Evolutionary conservation across 345 rosid genomes (phyloP).

Genomic region (Carallia pectinifolia): DNA sequence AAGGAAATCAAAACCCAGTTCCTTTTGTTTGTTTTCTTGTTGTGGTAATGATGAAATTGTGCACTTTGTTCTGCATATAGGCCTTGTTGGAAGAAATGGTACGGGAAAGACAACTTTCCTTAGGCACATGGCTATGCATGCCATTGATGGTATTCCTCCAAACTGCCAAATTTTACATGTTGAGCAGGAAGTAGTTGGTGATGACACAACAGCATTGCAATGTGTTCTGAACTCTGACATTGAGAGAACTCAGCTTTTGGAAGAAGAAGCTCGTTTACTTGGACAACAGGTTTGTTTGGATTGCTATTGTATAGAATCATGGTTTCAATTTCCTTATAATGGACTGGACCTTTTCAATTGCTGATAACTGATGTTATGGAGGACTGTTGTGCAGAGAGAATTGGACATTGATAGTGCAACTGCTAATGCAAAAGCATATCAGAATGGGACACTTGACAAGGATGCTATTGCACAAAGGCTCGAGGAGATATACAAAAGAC

Average conservation of each 20-base stretch:
- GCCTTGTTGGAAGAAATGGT: conserved; percentile 97
- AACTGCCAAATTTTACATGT: conserved; percentile 98
- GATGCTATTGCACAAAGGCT: conserved; percentile 69
- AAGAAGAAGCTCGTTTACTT: conserved; percentile 71
- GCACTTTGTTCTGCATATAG: conserved; percentile 36
- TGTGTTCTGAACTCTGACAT: conserved; percentile 90
- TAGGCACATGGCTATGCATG: conserved; percentile 97
- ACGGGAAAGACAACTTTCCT: conserved; percentile 98
- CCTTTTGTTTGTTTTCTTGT: not conserved
- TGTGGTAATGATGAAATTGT: not conserved
- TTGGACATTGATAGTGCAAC: conserved; percentile 51
- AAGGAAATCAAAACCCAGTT: not conserved
- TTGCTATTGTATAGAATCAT: conserved; percentile 5
- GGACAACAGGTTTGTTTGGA: conserved; percentile 58
- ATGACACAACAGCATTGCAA: conserved; percentile 81
- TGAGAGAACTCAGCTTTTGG: conserved; percentile 80
- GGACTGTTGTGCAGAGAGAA: conserved; percentile 56
- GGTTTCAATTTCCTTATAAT: conserved; percentile 8
- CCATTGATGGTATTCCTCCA: conserved; percentile 89
- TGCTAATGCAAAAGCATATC: conserved; percentile 45
- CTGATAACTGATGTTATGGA: conserved; percentile 25
- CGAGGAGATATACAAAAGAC: conserved; percentile 90
- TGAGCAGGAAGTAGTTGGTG: conserved; percentile 98
- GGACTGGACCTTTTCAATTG: not conserved
- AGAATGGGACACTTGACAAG: conserved; percentile 48